Conservation (phyloP, 352 stramenopile genomes). For the Globisporangium mamillatum region DNA sequence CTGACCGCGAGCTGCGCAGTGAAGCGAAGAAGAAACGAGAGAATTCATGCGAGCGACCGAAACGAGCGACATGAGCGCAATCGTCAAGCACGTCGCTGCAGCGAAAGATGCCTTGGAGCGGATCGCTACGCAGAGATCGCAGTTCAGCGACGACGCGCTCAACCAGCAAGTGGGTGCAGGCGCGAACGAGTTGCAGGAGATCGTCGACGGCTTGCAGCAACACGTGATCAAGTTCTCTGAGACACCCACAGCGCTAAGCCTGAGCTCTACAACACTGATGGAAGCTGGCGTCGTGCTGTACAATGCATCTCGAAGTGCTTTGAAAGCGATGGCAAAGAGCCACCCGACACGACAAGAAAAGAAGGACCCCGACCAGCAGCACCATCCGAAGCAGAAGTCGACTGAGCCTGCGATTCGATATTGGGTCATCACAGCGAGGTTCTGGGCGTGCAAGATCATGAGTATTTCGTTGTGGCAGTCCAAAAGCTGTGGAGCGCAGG, state of each 20-base stretch:
- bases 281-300: constrained; percentile 65
- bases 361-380: not conserved
- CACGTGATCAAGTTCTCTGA: constrained; percentile 19
- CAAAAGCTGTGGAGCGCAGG: constrained; percentile 14
- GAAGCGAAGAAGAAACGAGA: constrained; percentile 12
- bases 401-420: constrained; percentile 11
- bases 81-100: constrained; percentile 22
- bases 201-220: constrained; percentile 29
- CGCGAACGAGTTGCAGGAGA: constrained; percentile 5
- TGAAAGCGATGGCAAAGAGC: constrained; percentile 27
- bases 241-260: constrained; percentile 31
- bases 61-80: constrained; percentile 1
- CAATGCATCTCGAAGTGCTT: constrained; percentile 47
- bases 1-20: not conserved
- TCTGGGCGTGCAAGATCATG: constrained; percentile 69
- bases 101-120: constrained; percentile 21
- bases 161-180: constrained; percentile 6
- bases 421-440: constrained; percentile 38
- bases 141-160: not conserved
- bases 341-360: not conserved
- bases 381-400: not conserved
- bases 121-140: not conserved
- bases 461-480: constrained; percentile 39
- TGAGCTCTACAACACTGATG: constrained; percentile 36
- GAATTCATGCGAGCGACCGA: not conserved